Base-by-base conservation (phyloP, 2,329 filamentous ascomycete genomes). In the Hirsutella thompsonii region DNA sequence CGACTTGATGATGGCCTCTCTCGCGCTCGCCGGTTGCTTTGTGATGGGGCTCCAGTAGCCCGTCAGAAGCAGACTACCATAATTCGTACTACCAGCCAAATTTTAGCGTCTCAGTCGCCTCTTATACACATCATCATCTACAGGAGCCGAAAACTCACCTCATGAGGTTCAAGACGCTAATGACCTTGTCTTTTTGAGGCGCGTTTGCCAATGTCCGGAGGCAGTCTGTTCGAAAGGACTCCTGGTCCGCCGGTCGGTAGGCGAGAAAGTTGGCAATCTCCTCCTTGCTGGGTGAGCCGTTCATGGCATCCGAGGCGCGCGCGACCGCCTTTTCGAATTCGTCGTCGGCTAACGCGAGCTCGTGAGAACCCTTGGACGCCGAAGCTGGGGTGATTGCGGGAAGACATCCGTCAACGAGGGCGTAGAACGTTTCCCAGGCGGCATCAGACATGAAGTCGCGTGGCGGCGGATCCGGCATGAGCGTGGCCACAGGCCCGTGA, bases 11-110 rank as follows among this genome's bases (percentile, higher is more conserved):
- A 87, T 76, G 23, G 68, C 62, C 53, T 83, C 71, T 30, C 82
- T 74, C 16, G 75, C 62, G 28, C 69, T 58, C 18, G 77, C 49
- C 1, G 81, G 71, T 47, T 84, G 81, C 39, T 74, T 61, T 40
- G 75, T 67, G 36, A 86, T 58, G 1, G 80, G 75, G 0, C 69
- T 74, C 47, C 72, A 67, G 54, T 78, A 74, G n/a, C 82, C 81
- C 0, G 83, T 87, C 37, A 85, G 63, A 5, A 83, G 55, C 16
- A 83, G 59, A 20, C 77, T 76, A 20, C 81, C 81, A 3, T 70
- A 56, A 28, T 74, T 70, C 19, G 77, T 79, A 45, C 78, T 83
- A 26, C 35, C 4, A n/a, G 21, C 21, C 23, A 11, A 26, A 26
- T 26, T 6, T 26, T 11, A 26, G 23, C 23, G 23, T 26, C 23